Evolutionary conservation across 768 basidiomycete genomes (phyloP).

Genomic region (Postia placenta): DNA sequence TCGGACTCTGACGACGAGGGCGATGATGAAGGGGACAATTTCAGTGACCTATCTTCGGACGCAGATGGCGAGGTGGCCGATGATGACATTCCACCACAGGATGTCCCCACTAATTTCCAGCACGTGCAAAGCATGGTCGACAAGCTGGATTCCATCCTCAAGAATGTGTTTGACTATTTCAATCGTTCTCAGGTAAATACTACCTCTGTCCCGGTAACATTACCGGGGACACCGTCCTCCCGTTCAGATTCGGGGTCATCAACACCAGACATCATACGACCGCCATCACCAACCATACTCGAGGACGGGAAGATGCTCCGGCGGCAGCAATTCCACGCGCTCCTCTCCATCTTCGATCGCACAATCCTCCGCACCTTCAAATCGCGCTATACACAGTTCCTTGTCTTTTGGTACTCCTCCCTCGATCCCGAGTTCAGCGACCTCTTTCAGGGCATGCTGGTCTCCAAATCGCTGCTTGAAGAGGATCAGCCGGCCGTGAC

Average conservation of each 20-base stretch:
- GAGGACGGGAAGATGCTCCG: slow-evolving; percentile 35
- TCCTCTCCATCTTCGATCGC: slow-evolving; percentile 91
- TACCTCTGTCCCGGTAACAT: slow-evolving; percentile 15
- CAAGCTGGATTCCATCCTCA: slow-evolving; percentile 87
- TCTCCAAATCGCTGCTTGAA: slow-evolving; percentile 76
- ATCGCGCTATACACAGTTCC: slow-evolving; percentile 95
- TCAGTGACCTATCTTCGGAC: slow-evolving; percentile 77
- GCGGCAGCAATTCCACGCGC: slow-evolving; percentile 71
- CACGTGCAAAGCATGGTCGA: slow-evolving; percentile 82
- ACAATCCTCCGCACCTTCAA: slow-evolving; percentile 94
- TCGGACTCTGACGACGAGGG: slow-evolving; percentile 45
- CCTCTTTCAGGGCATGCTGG: slow-evolving; percentile 91
- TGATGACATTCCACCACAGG: slow-evolving; percentile 25
- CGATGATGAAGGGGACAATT: slow-evolving; percentile 41
- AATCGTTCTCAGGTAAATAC: slow-evolving; percentile 37
- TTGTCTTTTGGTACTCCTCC: slow-evolving; percentile 93
- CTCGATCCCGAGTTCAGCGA: slow-evolving; percentile 86
- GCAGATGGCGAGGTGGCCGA: slow-evolving; percentile 46
- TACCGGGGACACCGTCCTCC: slow-evolving; percentile 23
- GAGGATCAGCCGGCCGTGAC: slow-evolving; percentile 60
- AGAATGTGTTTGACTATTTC: slow-evolving; percentile 83
- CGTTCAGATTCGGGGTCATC: slow-evolving; percentile 18
- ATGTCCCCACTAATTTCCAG: slow-evolving; percentile 51
- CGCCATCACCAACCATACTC: slow-evolving; percentile 15
- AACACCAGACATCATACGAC: slow-evolving; percentile 18